Conservation (phyloP, 164 flowering plant species). For the Berberis thunbergii region DNA sequence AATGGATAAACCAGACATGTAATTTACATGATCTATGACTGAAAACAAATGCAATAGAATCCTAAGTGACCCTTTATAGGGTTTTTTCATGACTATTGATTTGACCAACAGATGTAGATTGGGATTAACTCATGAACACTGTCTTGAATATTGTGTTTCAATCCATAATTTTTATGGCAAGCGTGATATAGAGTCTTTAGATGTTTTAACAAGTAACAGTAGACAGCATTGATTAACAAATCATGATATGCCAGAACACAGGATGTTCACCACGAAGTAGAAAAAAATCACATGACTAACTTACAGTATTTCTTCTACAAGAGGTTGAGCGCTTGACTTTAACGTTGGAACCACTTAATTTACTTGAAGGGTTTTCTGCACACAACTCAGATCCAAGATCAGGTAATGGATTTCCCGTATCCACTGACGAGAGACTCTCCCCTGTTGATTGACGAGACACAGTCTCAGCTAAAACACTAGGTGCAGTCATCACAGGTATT, state of each 20-base stretch:
- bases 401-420: slow-evolving; percentile 36
- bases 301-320: slow-evolving; percentile 85
- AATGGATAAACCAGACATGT: too few species aligned
- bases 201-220: too few species aligned
- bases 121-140: too few species aligned
- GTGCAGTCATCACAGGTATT: slow-evolving; percentile 23
- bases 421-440: slow-evolving; percentile 61
- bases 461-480: slow-evolving; percentile 25
- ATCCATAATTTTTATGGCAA: too few species aligned
- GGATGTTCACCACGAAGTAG: background rate
- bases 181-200: too few species aligned
- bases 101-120: too few species aligned
- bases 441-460: slow-evolving; percentile 73
- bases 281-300: slow-evolving; percentile 18
- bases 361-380: slow-evolving; percentile 40
- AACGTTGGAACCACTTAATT: slow-evolving; percentile 33
- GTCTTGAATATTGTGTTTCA: too few species aligned
- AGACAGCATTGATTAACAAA: too few species aligned
- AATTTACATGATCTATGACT: too few species aligned
- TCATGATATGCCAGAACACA: background rate
- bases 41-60: too few species aligned
- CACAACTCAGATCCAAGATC: slow-evolving; percentile 35
- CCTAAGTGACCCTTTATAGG: too few species aligned
- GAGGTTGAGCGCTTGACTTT: slow-evolving; percentile 64
- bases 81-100: too few species aligned